Conservation (phyloP, 768 basidiomycete species). For the Leccinum longicurvipes region DNA sequence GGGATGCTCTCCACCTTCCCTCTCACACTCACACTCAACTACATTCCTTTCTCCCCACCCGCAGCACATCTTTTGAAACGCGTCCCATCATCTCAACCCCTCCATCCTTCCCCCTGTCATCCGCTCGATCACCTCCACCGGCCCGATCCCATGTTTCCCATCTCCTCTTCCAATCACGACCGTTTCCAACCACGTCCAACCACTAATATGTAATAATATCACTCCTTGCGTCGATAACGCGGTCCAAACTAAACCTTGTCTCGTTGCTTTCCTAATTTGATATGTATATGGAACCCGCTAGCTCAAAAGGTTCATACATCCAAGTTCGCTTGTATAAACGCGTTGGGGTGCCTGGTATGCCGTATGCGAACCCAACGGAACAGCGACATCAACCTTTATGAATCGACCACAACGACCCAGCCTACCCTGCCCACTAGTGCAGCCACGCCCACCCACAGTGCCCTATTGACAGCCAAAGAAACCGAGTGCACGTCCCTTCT, state of each 20-base stretch:
- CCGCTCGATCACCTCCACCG: background rate
- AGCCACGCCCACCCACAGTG: background rate
- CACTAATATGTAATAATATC: background rate
- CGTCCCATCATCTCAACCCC: background rate
- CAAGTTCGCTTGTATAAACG: background rate
- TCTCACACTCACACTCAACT: background rate
- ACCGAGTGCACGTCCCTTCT: background rate
- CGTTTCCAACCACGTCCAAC: background rate
- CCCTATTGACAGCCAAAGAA: background rate
- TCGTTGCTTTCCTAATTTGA: background rate
- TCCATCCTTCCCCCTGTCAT: background rate
- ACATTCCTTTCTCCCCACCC: background rate
- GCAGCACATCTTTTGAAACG: background rate
- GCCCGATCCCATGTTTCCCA: background rate
- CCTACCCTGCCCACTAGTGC: background rate
- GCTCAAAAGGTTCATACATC: background rate
- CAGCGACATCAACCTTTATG: background rate
- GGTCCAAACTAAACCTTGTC: background rate
- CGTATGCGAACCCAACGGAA: background rate
- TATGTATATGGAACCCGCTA: background rate
- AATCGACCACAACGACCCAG: background rate
- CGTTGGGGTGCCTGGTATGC: background rate
- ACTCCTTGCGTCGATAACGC: background rate
- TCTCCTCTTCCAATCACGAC: no score
- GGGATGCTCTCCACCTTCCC: background rate